These are phyloP conservation scores for Oryza longistaminata DNA, from an alignment of 176 grass and related monocot genomes.

Conservation along the genomic window DNA sequence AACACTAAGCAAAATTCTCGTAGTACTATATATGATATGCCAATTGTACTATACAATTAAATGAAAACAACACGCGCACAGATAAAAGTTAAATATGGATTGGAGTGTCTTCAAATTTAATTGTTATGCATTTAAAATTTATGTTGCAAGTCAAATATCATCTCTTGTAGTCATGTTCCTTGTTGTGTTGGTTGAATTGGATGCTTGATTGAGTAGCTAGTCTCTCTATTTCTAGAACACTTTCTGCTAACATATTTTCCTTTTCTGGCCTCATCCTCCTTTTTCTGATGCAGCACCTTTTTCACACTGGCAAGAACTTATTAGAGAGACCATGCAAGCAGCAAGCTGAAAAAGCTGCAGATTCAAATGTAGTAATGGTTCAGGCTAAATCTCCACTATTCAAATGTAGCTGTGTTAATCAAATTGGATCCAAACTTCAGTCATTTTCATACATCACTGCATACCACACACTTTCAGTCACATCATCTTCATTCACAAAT, in stretches of 20 bases:
- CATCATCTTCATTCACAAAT: too few species aligned
- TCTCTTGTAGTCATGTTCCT: not conserved
- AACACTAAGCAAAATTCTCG: not conserved
- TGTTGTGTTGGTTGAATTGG: not conserved
- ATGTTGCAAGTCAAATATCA: not conserved
- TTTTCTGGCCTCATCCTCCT: not conserved
- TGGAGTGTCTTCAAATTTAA: not conserved
- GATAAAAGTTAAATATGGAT: not conserved
- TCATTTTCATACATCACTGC: too few species aligned
- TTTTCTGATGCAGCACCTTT: not conserved
- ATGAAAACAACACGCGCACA: not conserved
- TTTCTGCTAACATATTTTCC: not conserved
- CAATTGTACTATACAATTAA: not conserved
- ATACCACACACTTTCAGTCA: too few species aligned
- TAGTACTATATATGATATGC: not conserved
- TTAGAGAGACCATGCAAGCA: not conserved
- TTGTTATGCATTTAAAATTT: not conserved
- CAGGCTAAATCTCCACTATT: not conserved
- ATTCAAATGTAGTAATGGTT: too few species aligned
- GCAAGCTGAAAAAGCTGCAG: not conserved
- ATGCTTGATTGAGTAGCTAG: not conserved
- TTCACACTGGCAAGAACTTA: not conserved
- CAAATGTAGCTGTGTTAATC: too few species aligned
- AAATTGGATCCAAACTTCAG: too few species aligned
- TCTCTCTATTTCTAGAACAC: not conserved